Evolutionary conservation across 345 rosid genomes (phyloP).

Genomic region (Cochlearia excelsa): DNA sequence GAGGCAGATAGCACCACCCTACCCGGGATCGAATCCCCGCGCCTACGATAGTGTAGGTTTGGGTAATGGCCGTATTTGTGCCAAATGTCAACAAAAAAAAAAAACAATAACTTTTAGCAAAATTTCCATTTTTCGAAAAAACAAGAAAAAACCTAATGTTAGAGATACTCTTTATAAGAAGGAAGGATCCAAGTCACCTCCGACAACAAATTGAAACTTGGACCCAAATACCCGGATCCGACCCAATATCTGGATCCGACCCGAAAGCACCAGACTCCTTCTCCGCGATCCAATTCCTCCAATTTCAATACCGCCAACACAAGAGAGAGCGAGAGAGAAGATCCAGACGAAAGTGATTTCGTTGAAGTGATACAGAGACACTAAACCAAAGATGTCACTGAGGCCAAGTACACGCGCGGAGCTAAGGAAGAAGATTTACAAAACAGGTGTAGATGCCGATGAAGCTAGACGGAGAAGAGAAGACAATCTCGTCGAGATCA

Average conservation of each 20-base stretch:
- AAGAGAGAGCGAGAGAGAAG: constrained; percentile 30
- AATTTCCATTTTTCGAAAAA: no score
- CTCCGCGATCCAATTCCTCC: constrained; percentile 32
- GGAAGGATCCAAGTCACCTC: constrained; percentile 24
- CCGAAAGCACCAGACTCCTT: constrained; percentile 32
- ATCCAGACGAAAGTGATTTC: constrained; percentile 27
- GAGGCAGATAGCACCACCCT: no score
- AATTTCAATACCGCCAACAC: constrained; percentile 17
- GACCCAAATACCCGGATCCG: constrained; percentile 14
- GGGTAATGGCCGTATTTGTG: no score
- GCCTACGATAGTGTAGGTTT: no score
- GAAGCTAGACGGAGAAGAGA: constrained; percentile 72
- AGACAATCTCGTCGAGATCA: constrained; percentile 76
- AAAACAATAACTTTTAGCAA: no score
- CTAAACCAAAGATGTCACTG: constrained; percentile 45
- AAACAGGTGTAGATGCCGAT: constrained; percentile 71
- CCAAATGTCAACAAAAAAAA: not conserved
- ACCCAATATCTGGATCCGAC: constrained; percentile 30
- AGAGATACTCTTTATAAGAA: constrained; percentile 5
- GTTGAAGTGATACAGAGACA: constrained; percentile 11
- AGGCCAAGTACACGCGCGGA: constrained; percentile 60
- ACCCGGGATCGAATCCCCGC: no score
- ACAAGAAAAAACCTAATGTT: no score
- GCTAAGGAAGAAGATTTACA: constrained; percentile 69
- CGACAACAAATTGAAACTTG: constrained; percentile 9